phyloP scores from a whole-genome alignment of 805 yeast species.

The Candida orba region DNA sequence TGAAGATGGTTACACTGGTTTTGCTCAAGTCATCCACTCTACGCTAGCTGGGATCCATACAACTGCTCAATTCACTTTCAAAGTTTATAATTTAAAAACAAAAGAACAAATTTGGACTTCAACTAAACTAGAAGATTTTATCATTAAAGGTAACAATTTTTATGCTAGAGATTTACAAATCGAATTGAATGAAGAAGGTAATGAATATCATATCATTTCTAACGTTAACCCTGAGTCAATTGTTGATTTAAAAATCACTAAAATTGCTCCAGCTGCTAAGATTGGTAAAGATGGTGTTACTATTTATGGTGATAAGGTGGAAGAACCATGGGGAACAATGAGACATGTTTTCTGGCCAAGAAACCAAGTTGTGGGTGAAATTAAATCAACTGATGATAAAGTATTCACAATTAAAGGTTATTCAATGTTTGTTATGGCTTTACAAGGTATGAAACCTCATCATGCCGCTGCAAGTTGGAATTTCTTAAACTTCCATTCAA shows the following conservation, averaged over 20 bases:
- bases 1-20: conserved; percentile 62
- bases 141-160: conserved; percentile 67
- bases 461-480: conserved; percentile 98
- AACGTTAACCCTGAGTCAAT: conserved; percentile 59
- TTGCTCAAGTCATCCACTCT: conserved; percentile 93
- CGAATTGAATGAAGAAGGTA: conserved; percentile 47
- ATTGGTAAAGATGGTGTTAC: conserved; percentile 87
- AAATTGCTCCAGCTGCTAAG: conserved; percentile 72
- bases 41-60: conserved; percentile 81
- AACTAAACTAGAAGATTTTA: conserved; percentile 75
- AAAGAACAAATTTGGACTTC: conserved; percentile 72
- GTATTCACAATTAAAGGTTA: conserved; percentile 25
- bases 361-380: conserved; percentile 58
- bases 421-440: conserved; percentile 90
- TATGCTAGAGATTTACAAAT: conserved; percentile 68
- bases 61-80: conserved; percentile 91
- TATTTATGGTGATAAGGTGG: conserved; percentile 74
- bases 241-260: conserved; percentile 60
- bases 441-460: conserved; percentile 99
- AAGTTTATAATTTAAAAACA: conserved; percentile 54
- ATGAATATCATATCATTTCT: conserved; percentile 50
- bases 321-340: conserved; percentile 95
- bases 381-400: conserved; percentile 34
- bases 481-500: conserved; percentile 81
- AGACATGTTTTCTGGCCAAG: conserved; percentile 97